Evolutionary conservation across 2,329 filamentous ascomycete genomes (phyloP), one percentile per base, ranked within the genome.

Genomic region (Onygenales sp.): DNA sequence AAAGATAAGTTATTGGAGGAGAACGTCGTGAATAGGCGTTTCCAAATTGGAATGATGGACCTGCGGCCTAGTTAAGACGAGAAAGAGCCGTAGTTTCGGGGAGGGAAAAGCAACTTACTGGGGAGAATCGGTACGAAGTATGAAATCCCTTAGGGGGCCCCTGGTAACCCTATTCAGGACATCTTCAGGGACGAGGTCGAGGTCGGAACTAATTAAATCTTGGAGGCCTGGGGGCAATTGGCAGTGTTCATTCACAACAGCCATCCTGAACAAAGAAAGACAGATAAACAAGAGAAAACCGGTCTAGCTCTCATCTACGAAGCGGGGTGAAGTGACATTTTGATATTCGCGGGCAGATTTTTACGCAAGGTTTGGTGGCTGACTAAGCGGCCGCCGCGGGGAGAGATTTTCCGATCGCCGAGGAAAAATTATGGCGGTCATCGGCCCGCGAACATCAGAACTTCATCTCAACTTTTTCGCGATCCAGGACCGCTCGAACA

Each of bases 11-110:
- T 67, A 14, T 67, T 63, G 31, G 62, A 66, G 31, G 65, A 66
- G 56, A 72, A 69, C 44, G 74, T 76, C 54, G 65, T 58, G 43
- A 73, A 58, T 33, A 77, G 57, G 44, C 65, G 68, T 43, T 67
- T 61, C 67, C 72, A 74, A 40, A 74, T 55, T 34, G 36, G 47
- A 8, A 49, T 42, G 11, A 49, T 49, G 17, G 21, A 49, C 31
- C 47, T 49, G 32, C 11, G 6, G 6, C 6, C 14, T 3, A 6
- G 36, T 44, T 32, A 49, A 45, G 27, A 31, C 6, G 27, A n/a
- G 7, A 34, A 2, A 7, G 9, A 32, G 33, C 48, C 2, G 21
- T 13, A 33, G 40, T 27, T 13, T 5, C n/a, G 8, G 32, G 31
- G 34, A 37, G 14, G 5, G 9, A 34, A 9, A 27, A 52, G 6